Base-by-base conservation (phyloP, 2,329 filamentous ascomycete genomes). In the Talaromyces sp. region DNA sequence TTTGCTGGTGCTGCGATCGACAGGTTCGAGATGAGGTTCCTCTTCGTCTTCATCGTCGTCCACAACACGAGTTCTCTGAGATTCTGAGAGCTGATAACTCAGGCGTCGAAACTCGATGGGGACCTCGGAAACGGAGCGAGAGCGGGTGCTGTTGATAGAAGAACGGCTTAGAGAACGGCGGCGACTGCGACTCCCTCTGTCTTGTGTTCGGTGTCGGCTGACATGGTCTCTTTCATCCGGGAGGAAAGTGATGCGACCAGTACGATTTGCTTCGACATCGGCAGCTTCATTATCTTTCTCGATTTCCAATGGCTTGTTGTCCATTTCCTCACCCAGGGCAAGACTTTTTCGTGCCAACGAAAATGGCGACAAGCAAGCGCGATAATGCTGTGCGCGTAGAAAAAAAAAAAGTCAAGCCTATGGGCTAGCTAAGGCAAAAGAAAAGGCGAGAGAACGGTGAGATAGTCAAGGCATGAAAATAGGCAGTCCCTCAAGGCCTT, bases 81-180 rank as follows among this genome's bases (percentile, higher is more conserved):
- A 77, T 59, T 78, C 76, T 9, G 75, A 75, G 31, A 79, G 73
- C 22, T 78, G 72, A 56, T 78, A 73, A 4, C 77, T 78, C 27
- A 79, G 70, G 6, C 77, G 78, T 37, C 77, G 74, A 37, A 77
- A 77, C 62, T 77, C 75, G 61, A 77, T 76, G 1, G 74, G 75
- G 19, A 77, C 69, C 2, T 72, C 73, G 19, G 71, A 61, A 31
- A 66, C 45, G 66, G 69, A 45, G 31, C 52, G 62, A 31, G 67
- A 67, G 33, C 68, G 67, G 22, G 66, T 50, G 47, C 60, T 43
- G 24, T 56, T 52, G 22, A 65, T 27, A 50, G 56, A 62, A 27
- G 19, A 14, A 14, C 58, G 48, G 39, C 50, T 64, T 19, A 52
- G 58, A 19, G 64, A 60, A 54, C 64, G 52, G 7, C 52, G 39